A percentile compares a stretch with the other conserved stretches of the same genome.
Evolutionary conservation across 177 flowering plant species (phyloP).

Genomic region (Vitis hybrid): DNA sequence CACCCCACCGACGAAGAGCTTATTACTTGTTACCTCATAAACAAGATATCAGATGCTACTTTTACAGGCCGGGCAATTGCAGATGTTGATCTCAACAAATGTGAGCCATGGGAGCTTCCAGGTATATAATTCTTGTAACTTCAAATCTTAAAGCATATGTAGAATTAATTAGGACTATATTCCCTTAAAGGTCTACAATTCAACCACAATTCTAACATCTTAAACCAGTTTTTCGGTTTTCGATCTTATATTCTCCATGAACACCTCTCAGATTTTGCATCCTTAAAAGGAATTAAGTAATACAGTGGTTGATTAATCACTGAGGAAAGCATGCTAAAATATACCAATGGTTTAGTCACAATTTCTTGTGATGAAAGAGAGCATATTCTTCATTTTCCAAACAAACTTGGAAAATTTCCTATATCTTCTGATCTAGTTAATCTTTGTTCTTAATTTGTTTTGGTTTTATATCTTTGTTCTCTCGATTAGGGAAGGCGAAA

Average conservation of each 20-base stretch:
- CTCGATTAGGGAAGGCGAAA: constrained; percentile 73
- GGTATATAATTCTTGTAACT: constrained; percentile 33
- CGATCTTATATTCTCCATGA: no score
- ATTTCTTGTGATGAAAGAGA: not conserved
- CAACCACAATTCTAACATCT: no score
- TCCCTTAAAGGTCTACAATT: no score
- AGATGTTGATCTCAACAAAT: constrained; percentile 93
- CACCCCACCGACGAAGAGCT: constrained; percentile 87
- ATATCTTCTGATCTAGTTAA: not conserved
- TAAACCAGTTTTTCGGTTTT: no score
- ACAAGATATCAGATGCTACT: constrained; percentile 72
- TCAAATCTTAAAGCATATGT: not conserved
- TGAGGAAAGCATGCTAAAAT: no score
- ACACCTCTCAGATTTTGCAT: no score
- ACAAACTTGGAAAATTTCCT: no score
- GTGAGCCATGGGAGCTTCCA: constrained; percentile 97
- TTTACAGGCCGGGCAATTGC: constrained; percentile 68
- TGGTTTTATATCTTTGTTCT: not conserved
- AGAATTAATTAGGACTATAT: not conserved
- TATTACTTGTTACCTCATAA: constrained; percentile 58
- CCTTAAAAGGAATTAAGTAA: no score
- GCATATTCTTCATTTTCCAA: no score
- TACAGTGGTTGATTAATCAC: no score
- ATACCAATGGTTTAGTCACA: no score
- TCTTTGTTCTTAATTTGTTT: not conserved